Conservation (phyloP, 148 eudicot genomes). For the Limonium bicolor region DNA sequence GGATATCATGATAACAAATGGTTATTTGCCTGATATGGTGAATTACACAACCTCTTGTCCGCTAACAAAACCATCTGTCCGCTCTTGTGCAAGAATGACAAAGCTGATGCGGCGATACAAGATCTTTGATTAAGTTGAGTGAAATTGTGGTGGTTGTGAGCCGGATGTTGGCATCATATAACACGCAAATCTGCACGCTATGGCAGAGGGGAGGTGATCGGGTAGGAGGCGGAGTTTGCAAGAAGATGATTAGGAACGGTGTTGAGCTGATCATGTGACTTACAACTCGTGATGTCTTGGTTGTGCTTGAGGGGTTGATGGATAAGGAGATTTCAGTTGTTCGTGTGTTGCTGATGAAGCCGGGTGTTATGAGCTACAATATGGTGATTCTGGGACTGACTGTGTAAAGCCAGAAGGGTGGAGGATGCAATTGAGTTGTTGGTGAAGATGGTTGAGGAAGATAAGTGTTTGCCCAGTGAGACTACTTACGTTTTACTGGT, state of each 20-base stretch:
- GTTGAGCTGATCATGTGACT: slow-evolving; percentile 59
- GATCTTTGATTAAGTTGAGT: slow-evolving; percentile 35
- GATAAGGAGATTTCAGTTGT: slow-evolving; percentile 35
- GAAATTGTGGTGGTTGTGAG: slow-evolving; percentile 48
- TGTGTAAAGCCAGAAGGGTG: slow-evolving; percentile 49
- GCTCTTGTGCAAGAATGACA: slow-evolving; percentile 49
- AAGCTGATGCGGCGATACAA: slow-evolving; percentile 42
- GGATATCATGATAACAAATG: slow-evolving; percentile 45
- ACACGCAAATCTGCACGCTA: slow-evolving; percentile 43
- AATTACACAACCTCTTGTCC: too few relatives aligned
- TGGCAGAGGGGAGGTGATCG: slow-evolving; percentile 37
- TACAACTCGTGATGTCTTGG: slow-evolving; percentile 55
- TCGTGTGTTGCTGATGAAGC: slow-evolving; percentile 16
- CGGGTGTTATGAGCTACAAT: slow-evolving; percentile 46
- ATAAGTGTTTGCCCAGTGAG: slow-evolving; percentile 46
- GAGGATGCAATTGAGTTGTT: slow-evolving; percentile 40
- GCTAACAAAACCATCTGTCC: slow-evolving; percentile 42
- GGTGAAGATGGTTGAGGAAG: slow-evolving; percentile 36
- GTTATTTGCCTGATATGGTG: slow-evolving; percentile 52
- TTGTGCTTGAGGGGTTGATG: slow-evolving; percentile 56
- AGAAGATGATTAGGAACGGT: slow-evolving; percentile 39
- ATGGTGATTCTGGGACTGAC: slow-evolving; percentile 45
- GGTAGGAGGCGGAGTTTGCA: slow-evolving; percentile 23
- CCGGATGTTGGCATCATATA: slow-evolving; percentile 58
- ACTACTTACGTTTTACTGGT: slow-evolving; percentile 42